Conservation (phyloP, 2,329 filamentous ascomycete species). For the Colletotrichum costaricense region DNA sequence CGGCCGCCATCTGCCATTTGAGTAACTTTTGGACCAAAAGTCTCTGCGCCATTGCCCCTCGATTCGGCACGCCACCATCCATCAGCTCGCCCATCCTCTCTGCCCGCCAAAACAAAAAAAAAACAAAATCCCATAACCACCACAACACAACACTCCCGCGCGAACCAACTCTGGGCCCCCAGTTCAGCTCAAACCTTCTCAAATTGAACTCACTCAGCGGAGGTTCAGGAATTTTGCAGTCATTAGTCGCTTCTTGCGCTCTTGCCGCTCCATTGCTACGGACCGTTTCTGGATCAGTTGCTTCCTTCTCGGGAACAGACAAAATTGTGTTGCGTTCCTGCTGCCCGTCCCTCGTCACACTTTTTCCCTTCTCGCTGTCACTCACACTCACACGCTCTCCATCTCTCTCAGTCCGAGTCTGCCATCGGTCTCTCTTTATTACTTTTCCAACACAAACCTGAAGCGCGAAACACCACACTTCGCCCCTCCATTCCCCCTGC, state of each 20-base stretch:
- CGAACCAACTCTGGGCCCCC: background rate
- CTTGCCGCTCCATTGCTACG: background rate
- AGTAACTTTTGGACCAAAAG: slow-evolving; percentile 8
- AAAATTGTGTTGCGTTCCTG: slow-evolving; percentile 30
- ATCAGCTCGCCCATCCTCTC: background rate
- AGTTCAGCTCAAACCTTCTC: background rate
- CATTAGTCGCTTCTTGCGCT: background rate
- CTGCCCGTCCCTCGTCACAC: slow-evolving; percentile 11
- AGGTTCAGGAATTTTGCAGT: slow-evolving; percentile 11
- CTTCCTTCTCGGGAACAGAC: slow-evolving; percentile 1
- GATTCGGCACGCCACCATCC: slow-evolving; percentile 24
- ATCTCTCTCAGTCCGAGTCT: background rate
- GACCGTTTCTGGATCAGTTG: background rate
- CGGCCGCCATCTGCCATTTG: slow-evolving; percentile 3
- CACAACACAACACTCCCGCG: background rate
- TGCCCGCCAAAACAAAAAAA: background rate
- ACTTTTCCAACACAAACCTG: slow-evolving; percentile 32
- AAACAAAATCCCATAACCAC: too few relatives aligned
- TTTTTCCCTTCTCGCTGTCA: background rate
- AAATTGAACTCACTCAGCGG: background rate
- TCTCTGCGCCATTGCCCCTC: slow-evolving; percentile 26
- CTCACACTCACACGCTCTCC: background rate
- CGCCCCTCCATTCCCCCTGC: slow-evolving; percentile 35
- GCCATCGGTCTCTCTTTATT: background rate
- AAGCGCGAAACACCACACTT: slow-evolving; percentile 33